A percentile compares a stretch with the other conserved stretches of the same genome.
phyloP scores from a whole-genome alignment of 2,329 filamentous ascomycete species.

The Nakataea oryzae region DNA sequence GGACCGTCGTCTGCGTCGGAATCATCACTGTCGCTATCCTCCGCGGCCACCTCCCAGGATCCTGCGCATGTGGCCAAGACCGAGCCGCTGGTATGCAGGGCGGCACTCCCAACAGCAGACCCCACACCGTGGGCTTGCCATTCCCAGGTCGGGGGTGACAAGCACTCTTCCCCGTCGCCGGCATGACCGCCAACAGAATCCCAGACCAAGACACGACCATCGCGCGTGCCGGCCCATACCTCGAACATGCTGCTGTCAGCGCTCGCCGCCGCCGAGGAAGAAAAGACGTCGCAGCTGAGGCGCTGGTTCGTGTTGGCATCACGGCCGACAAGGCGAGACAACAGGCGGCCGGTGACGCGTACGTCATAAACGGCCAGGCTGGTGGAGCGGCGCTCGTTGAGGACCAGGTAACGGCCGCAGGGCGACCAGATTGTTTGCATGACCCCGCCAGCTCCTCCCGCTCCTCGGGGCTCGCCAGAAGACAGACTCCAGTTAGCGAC shows the following conservation, averaged over 20 bases:
- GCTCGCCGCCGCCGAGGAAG: slow-evolving; percentile 14
- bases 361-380: slow-evolving; percentile 54
- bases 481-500: slow-evolving; percentile 50
- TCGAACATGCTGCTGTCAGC: slow-evolving; percentile 35
- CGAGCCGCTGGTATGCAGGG: slow-evolving; percentile 42
- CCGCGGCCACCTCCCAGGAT: slow-evolving; percentile 28
- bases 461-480: slow-evolving; percentile 14
- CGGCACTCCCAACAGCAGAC: slow-evolving; percentile 36
- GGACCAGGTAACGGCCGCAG: slow-evolving; percentile 51
- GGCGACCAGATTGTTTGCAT: slow-evolving; percentile 51
- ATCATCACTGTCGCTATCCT: slow-evolving; percentile 3
- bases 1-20: slow-evolving; percentile 14
- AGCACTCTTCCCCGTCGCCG: slow-evolving; percentile 24
- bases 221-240: slow-evolving; percentile 49
- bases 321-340: slow-evolving; percentile 42
- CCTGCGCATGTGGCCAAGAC: slow-evolving; percentile 48
- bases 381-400: slow-evolving; percentile 46
- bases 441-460: slow-evolving; percentile 52
- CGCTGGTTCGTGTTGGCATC: slow-evolving; percentile 43
- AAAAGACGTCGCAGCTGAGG: slow-evolving; percentile 43
- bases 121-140: slow-evolving; percentile 31
- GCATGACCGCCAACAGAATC: slow-evolving; percentile 39
- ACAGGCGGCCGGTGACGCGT: slow-evolving; percentile 44
- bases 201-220: slow-evolving; percentile 47
- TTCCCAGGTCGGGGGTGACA: slow-evolving; percentile 27